Conservation (phyloP, 495 filamentous ascomycete genomes). For the Penicillium salamii region DNA sequence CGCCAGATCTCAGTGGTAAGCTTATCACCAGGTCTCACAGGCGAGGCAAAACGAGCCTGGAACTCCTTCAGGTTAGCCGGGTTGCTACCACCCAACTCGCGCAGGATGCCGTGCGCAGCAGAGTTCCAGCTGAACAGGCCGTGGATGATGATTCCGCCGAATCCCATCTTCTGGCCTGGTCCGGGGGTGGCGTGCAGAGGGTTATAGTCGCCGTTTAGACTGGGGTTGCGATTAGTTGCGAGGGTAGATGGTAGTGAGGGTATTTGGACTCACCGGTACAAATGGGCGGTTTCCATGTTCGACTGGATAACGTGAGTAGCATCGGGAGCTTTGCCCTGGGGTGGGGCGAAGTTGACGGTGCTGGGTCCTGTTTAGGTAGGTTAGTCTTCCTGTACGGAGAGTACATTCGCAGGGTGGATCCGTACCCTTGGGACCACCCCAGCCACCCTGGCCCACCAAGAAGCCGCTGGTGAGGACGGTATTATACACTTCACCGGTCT, state of each 20-base stretch:
- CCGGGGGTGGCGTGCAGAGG: conserved; percentile 83
- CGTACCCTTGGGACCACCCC: conserved; percentile 85
- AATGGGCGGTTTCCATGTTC: conserved; percentile 63
- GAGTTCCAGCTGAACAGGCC: conserved; percentile 84
- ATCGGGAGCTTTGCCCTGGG: conserved; percentile 69
- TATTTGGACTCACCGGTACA: conserved; percentile 55
- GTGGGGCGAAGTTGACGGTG: conserved; percentile 70
- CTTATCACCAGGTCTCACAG: conserved; percentile 69
- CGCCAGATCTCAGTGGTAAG: conserved; percentile 50
- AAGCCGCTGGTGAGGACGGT: conserved; percentile 68
- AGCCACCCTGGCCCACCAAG: conserved; percentile 79
- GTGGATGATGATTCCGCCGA: conserved; percentile 85
- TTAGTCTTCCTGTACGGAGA: neutral
- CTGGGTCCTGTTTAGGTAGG: conserved; percentile 53
- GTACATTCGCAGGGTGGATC: no score
- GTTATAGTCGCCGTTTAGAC: conserved; percentile 89
- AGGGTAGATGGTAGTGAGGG: neutral
- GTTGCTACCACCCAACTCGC: conserved; percentile 70
- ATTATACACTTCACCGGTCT: conserved; percentile 67
- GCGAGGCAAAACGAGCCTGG: conserved; percentile 82
- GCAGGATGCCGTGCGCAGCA: conserved; percentile 70
- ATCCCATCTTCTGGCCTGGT: conserved; percentile 84
- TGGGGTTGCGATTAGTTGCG: no score
- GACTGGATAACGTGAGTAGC: conserved; percentile 67
- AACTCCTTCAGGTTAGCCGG: conserved; percentile 78